Base-by-base conservation (phyloP, 768 basidiomycete species). In the Psilocybe tampanensis region DNA sequence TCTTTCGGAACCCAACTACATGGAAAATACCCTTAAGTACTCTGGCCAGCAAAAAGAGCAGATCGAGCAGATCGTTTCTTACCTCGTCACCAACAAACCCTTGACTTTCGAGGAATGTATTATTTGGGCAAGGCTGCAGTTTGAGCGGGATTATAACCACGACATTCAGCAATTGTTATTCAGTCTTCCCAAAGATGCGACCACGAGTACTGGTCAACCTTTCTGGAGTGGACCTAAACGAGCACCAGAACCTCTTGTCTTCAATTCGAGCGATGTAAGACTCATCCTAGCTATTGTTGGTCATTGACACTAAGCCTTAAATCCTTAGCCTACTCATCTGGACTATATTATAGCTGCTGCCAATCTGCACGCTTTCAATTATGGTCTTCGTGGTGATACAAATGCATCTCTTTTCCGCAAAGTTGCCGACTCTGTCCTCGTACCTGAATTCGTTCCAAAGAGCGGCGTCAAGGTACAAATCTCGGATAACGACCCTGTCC, bases 211-310 rank as follows among this genome's bases (percentile, higher is more conserved):
- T 18, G 97, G 97, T 5, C 92, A 94, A 64, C 95, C 95, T 11
- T 99, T 99, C 83, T 99, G 97, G 97, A 95, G 94, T 64, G 94
- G 95, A 18, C 97, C 97, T 2, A 99, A 99, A 79, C 86, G 97
- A 58, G 96, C 95, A 7, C 97, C 97, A 12, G 94, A 98, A 47
- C 80, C 96, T 23, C 77, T 99, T 60, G 78, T 78, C 5, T 99
- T 98, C 74, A 81, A 95, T 73, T 84, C 92, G 9, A 88, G 81
- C 62, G 88, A 98, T 67, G 96, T 98, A 67, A 72, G 91, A 47
- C 17, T 7, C 24, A 61, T 19, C 4, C 50, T 18, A 55, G 53
- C 19, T 54, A 34, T 44, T 24, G 19, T 42, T 32, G 52, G 61
- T 29, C 55, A 43, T 63, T 43, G 68, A 58, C 32, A 44, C 23